Evolutionary conservation across 2,329 filamentous ascomycete species (phyloP), one percentile per base, ranked within the genome.

Genomic region (Diaporthe eres): DNA sequence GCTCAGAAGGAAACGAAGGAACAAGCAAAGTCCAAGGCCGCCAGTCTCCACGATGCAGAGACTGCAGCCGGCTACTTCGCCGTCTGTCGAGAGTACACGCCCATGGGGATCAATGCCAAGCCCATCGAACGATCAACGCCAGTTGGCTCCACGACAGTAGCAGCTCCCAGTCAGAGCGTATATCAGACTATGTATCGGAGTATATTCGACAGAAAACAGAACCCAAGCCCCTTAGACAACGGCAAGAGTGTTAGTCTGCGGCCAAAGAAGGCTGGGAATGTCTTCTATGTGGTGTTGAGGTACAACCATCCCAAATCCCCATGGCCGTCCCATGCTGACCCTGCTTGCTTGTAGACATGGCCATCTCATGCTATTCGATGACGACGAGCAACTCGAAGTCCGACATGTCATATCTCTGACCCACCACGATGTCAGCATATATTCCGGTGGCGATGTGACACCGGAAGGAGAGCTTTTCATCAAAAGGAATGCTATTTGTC

Each of bases 121-220:
- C 95, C 96, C 8, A 95, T 96, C 75, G 96, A 98, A 85, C 91
- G 95, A 76, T 91, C 92, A 44, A 96, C 94, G 0, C 95, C 95
- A 8, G 91, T 94, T 17, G 95, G 95, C 25, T 92, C 94, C 74
- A 85, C 90, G 71, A 93, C 94, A 22, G 92, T 97, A 60, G 91
- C 93, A 47, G 88, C 94, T 57, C 94, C 95, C 74, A 98, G 95
- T 81, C 95, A 94, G 74, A 98, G 96, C 83, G 96, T 99, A 51
- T 98, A 98, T 84, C 97, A 98, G 89, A 94, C 94, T 83, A 98
- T 99, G 95, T 99, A 99, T 85, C 90, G 95, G 82, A 98, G 94
- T 83, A 93, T 99, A 77, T 98, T 99, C 82, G 95, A 98, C 80
- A 91, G 96, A 81, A 96, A 93, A 81, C 88, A 86, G 49, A 79